phyloP scores from a whole-genome alignment of 1,139 yeast genomes.

The Yamadazyma taylorii region DNA sequence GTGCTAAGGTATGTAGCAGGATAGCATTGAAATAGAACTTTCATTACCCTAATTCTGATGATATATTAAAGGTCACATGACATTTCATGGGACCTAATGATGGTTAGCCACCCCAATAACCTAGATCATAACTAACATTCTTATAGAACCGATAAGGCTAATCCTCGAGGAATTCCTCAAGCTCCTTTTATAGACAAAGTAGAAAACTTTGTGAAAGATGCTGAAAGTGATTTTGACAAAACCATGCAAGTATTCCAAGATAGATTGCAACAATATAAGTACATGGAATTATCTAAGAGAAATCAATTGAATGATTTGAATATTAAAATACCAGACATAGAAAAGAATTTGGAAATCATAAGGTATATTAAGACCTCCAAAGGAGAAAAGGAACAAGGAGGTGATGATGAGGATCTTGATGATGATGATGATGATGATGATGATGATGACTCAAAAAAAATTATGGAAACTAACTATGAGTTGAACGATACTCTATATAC shows the following conservation, averaged over 20 bases:
- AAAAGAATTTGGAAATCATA: conserved; percentile 77
- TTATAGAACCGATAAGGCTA: conserved; percentile 52
- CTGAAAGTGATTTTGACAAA: conserved; percentile 67
- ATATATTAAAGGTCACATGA: too few species aligned
- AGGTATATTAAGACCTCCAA: conserved; percentile 53
- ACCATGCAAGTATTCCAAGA: conserved; percentile 75
- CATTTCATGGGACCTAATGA: background rate
- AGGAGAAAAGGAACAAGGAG: conserved; percentile 11
- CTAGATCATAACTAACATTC: conserved; percentile 20
- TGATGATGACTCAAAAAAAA: conserved; percentile 34
- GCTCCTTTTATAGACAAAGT: conserved; percentile 93
- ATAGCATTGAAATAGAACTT: too few species aligned
- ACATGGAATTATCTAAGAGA: conserved; percentile 80
- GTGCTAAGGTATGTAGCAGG: conserved; percentile 24
- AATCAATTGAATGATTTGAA: conserved; percentile 67
- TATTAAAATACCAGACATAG: conserved; percentile 84
- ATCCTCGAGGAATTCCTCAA: conserved; percentile 94
- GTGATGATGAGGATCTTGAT: conserved; percentile 25
- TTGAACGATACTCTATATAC: conserved; percentile 90
- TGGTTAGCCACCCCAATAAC: background rate
- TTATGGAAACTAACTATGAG: conserved; percentile 75
- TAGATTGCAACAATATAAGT: conserved; percentile 76
- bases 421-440: conserved; percentile 13
- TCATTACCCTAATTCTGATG: too few species aligned
- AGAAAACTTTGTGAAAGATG: conserved; percentile 65